phyloP scores from a whole-genome alignment of 768 basidiomycete species.

The Suillus alpinus region DNA sequence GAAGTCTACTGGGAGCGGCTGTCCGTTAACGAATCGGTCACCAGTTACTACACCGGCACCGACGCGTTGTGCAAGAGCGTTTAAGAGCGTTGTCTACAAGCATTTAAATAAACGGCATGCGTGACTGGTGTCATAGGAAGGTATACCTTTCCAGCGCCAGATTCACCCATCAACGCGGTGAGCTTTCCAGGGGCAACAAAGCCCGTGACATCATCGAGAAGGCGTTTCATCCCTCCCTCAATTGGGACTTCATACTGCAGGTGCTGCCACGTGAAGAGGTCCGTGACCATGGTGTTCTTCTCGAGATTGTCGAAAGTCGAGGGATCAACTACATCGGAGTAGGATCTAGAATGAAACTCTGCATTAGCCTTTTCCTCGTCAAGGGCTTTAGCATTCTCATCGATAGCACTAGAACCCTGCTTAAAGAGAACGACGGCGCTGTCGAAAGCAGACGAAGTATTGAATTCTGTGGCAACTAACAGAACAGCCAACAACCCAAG shows the following conservation, averaged over 20 bases:
- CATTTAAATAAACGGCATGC: background rate
- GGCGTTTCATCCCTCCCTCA: slow-evolving; percentile 46
- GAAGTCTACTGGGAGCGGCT: slow-evolving; percentile 44
- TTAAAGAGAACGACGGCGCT: slow-evolving; percentile 61
- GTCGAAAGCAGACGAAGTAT: slow-evolving; percentile 33
- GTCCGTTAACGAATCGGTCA: slow-evolving; percentile 44
- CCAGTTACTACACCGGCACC: slow-evolving; percentile 38
- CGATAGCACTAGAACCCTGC: slow-evolving; percentile 39
- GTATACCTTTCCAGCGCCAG: slow-evolving; percentile 43
- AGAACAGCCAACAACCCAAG: slow-evolving; percentile 55
- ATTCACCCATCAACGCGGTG: slow-evolving; percentile 75
- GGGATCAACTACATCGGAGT: background rate
- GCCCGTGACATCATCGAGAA: slow-evolving; percentile 74
- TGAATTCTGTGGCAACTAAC: slow-evolving; percentile 58
- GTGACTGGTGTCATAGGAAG: background rate
- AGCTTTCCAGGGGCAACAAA: slow-evolving; percentile 80
- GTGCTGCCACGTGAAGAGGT: slow-evolving; percentile 81
- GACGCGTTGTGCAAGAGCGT: slow-evolving; percentile 43
- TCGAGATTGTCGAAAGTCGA: background rate
- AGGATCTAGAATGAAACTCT: background rate
- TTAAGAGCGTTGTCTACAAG: slow-evolving; percentile 51
- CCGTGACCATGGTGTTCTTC: slow-evolving; percentile 21
- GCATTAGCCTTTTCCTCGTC: slow-evolving; percentile 27
- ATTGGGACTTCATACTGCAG: slow-evolving; percentile 71
- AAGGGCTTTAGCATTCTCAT: slow-evolving; percentile 17